A percentile compares a stretch with the other conserved stretches of the same genome.
phyloP scores from a whole-genome alignment of 2,329 filamentous ascomycete species.

The Madurella mycetomatis region DNA sequence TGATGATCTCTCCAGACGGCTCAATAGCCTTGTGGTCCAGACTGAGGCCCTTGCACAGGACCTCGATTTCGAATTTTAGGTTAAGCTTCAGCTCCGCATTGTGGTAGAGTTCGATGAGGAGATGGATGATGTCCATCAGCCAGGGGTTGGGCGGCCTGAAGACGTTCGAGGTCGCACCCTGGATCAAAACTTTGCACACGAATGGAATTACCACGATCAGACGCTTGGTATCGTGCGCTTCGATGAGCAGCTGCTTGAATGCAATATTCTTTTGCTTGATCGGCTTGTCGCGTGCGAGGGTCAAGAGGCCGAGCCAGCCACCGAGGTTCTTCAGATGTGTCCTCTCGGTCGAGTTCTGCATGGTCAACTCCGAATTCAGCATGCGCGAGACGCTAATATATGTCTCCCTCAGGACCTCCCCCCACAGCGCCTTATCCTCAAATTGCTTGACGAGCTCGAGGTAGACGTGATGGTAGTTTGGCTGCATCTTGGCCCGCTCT shows the following conservation, averaged over 20 bases:
- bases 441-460: constrained; percentile 83
- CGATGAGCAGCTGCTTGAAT: constrained; percentile 91
- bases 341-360: constrained; percentile 79
- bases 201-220: constrained; percentile 93
- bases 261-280: constrained; percentile 96
- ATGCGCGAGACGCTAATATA: constrained; percentile 81
- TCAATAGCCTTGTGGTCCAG: constrained; percentile 92
- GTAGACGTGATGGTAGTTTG: constrained; percentile 93
- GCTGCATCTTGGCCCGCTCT: constrained; percentile 93
- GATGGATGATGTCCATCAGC: constrained; percentile 91
- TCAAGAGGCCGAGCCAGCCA: constrained; percentile 88
- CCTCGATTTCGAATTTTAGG: constrained; percentile 97
- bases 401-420: constrained; percentile 87
- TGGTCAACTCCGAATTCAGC: constrained; percentile 82
- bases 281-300: constrained; percentile 87
- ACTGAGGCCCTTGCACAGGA: constrained; percentile 86
- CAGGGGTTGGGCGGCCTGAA: constrained; percentile 96
- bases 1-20: constrained; percentile 79
- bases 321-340: constrained; percentile 90
- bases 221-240: constrained; percentile 88
- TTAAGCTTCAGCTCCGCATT: constrained; percentile 92
- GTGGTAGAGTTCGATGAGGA: constrained; percentile 91
- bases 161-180: constrained; percentile 78
- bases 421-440: constrained; percentile 72
- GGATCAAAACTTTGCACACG: constrained; percentile 89